Evolutionary conservation across 2,329 filamentous ascomycete species (phyloP), one percentile per base, ranked within the genome.

Genomic region (Cercospora zeina): DNA sequence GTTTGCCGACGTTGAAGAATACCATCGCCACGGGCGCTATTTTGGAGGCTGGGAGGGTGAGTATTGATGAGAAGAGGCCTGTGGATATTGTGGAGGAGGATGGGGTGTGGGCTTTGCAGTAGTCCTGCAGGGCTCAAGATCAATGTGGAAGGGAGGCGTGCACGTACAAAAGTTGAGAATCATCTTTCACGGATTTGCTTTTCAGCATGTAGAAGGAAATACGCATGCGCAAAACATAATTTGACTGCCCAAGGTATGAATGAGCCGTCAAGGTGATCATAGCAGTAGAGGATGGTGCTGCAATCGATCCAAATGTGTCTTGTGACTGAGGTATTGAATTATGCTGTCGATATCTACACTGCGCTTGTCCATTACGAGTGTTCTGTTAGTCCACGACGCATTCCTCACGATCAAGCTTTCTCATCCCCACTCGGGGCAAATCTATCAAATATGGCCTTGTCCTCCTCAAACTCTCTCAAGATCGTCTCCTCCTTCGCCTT

Each of bases 1-100:
- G 89, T 0, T 77, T 97, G 66, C 93, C 93, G 0, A 97, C 93
- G 10, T 78, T 97, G 68, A 86, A 83, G 74, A 97, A 97, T 76
- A 97, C 93, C 0, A 87, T 96, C 70, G 91, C 90, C 13, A 97
- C 93, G 0, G 96, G 91, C 8, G 93, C 93, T 0, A 96, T 97
- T 66, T 80, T 97, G 61, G 89, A 97, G 77, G 93, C 93, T 1
- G 93, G 93, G 0, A 81, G 93, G 67, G 83, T 87, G 72, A 93
- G 90, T 74, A 83, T 97, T 70, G 92, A 97, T 74, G 90, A 96
- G 81, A 83, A 84, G 61, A 82, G 92, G 60, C 84, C 90, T 63
- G 84, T 97, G 30, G 86, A 86, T 74, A 96, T 97, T 70, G 80
- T 85, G 68, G 79, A 87, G 66, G 80, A 85, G 70, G 82, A 85